These are phyloP conservation scores for Litsea cubeba DNA, from an alignment of 164 flowering plant genomes.

Conservation along the genomic window DNA sequence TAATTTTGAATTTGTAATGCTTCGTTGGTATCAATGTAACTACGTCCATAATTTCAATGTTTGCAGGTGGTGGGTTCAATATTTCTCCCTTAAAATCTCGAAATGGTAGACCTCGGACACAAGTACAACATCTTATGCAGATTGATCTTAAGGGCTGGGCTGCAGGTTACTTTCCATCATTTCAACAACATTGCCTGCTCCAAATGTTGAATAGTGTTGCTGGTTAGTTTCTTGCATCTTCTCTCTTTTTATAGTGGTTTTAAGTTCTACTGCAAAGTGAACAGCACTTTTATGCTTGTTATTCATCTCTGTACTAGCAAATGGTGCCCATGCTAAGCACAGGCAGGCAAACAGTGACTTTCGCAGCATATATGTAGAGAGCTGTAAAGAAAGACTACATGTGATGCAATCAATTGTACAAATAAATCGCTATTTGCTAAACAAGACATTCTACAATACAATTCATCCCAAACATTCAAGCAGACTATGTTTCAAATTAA, in stretches of 20 bases:
- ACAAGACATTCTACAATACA: too few relatives aligned
- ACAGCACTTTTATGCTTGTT: too few relatives aligned
- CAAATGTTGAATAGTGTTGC: slow-evolving; percentile 98
- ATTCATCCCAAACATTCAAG: too few relatives aligned
- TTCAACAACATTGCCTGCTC: slow-evolving; percentile 92
- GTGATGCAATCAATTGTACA: too few relatives aligned
- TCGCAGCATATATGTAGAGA: too few relatives aligned
- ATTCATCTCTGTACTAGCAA: too few relatives aligned
- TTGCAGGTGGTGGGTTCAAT: slow-evolving; percentile 90
- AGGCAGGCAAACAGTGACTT: too few relatives aligned
- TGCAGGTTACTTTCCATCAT: slow-evolving; percentile 74
- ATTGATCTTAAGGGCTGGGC: slow-evolving; percentile 99
- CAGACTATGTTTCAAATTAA: too few relatives aligned
- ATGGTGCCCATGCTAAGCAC: too few relatives aligned
- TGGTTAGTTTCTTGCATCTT: slow-evolving; percentile 40
- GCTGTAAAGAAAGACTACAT: too few relatives aligned
- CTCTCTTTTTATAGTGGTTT: not conserved
- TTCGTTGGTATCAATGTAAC: not conserved
- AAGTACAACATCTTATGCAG: slow-evolving; percentile 99
- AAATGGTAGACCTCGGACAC: slow-evolving; percentile 84
- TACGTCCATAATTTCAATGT: slow-evolving; percentile 3
- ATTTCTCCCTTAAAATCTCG: slow-evolving; percentile 87
- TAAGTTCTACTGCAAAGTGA: too few relatives aligned
- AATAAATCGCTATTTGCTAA: too few relatives aligned
- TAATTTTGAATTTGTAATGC: not conserved